These are phyloP conservation scores for Aspergillus versicolor DNA, from an alignment of 2,329 filamentous ascomycete species.

Conservation along the genomic window DNA sequence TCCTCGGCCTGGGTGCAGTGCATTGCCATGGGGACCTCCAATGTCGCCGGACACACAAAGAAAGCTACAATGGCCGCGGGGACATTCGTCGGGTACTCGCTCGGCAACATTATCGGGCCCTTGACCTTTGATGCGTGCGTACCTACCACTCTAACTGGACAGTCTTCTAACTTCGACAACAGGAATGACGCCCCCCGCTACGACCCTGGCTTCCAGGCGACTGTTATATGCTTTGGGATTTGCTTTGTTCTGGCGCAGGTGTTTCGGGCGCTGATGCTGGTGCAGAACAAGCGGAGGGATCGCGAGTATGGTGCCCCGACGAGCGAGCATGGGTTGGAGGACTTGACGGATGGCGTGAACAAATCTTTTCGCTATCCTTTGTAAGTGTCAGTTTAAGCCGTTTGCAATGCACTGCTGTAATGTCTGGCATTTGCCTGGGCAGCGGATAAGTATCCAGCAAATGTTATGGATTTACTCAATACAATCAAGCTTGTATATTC, in stretches of 20 bases:
- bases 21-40: conserved; percentile 14
- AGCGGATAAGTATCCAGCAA: too few species aligned
- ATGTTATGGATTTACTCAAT: too few species aligned
- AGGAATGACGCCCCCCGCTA: conserved; percentile 8
- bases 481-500: too few species aligned
- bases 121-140: conserved; percentile 12
- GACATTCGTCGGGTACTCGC: conserved; percentile 14
- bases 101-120: conserved; percentile 14
- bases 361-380: conserved; percentile 11
- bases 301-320: conserved; percentile 2
- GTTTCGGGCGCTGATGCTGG: conserved; percentile 1
- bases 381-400: not conserved
- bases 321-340: conserved; percentile 4
- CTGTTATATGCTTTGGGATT: conserved; percentile 8
- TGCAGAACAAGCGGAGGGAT: conserved; percentile 5
- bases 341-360: conserved; percentile 9
- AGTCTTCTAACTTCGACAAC: not conserved
- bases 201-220: conserved; percentile 11
- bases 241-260: conserved; percentile 7
- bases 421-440: too few species aligned
- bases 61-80: conserved; percentile 13
- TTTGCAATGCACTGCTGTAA: too few species aligned
- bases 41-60: conserved; percentile 15
- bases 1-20: conserved; percentile 14
- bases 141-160: not conserved